Evolutionary conservation across 768 basidiomycete genomes (phyloP), one percentile per base, ranked within the genome.

Genomic region (Kwoniella dendrophila): DNA sequence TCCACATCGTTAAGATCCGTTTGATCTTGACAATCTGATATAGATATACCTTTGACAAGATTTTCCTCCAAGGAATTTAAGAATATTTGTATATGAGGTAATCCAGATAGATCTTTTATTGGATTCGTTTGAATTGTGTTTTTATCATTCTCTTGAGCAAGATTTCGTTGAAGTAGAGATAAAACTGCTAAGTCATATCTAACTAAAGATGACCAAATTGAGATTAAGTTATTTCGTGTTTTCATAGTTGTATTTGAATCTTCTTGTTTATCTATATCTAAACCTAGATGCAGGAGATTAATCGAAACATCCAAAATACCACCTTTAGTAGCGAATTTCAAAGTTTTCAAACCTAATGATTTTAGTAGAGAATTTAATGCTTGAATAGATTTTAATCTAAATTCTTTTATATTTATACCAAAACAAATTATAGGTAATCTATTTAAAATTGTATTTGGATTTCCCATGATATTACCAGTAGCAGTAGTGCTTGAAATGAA

Each of bases 391-490:
- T 62, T 51, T 6, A 30, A 20, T 1, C 70, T 62, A 33, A 64
- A 66, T 16, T 59, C 16, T 6, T 33, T 11, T 0, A 58, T 68
- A 14, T 53, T 24, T 10, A 63, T 67, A 12, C 72, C 72, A 38
- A 67, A 62, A 32, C 72, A 71, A 33, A 76, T 70, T 57, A 76
- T 76, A 1, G 74, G 74, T 20, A 76, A 45, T 32, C 70, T 58
- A 3, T 61, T 57, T 16, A 75, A 49, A 8, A 45, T n/a, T n/a
- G n/a, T n/a, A 43, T n/a, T 20, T 10, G 12, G 41, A 6, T 20
- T 20, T 20, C 12, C 5, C 12, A 16, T 36, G 34, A 8, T 36
- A 8, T 36, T 36, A 8, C 16, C 8, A 8, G 41, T 14, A 10
- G 41, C 7, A 20, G 41, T 7, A 6, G 41, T 14, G 18, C 6